A percentile compares a stretch with the other conserved stretches of the same genome.
Evolutionary conservation across 805 yeast species (phyloP).

Genomic region (Yamadazyma laniorum): DNA sequence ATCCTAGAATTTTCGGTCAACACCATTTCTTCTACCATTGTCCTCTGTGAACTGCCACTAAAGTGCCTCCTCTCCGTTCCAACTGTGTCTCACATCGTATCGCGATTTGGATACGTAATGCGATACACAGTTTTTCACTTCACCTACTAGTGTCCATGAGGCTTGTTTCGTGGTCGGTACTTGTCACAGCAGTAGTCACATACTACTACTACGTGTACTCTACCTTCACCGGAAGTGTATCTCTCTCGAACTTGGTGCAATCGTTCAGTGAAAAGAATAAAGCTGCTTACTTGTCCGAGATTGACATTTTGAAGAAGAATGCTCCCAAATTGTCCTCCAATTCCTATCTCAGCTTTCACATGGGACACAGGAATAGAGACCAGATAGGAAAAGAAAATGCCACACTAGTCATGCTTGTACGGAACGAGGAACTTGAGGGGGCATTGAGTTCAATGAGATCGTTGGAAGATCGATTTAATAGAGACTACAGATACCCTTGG

Average conservation of each 20-base stretch:
- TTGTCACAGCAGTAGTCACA: background rate
- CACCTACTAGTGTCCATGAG: too few relatives aligned
- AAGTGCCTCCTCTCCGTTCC: too few relatives aligned
- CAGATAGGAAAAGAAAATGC: conserved; percentile 70
- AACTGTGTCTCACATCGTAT: too few relatives aligned
- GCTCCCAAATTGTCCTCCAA: conserved; percentile 29
- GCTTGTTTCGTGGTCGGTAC: conserved; percentile 12
- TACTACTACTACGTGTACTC: conserved; percentile 5
- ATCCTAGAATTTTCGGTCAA: too few relatives aligned
- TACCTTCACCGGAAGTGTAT: background rate
- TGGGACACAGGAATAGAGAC: conserved; percentile 28
- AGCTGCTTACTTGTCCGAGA: background rate
- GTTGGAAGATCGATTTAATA: conserved; percentile 43
- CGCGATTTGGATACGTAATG: too few relatives aligned
- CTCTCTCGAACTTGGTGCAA: too few relatives aligned
- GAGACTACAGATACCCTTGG: conserved; percentile 42
- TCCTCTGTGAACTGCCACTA: too few relatives aligned
- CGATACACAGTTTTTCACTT: too few relatives aligned
- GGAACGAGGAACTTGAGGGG: conserved; percentile 75
- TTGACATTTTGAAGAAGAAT: conserved; percentile 3
- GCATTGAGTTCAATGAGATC: conserved; percentile 53
- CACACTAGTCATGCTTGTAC: conserved; percentile 79
- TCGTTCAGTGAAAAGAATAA: too few relatives aligned
- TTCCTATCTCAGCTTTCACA: conserved; percentile 22
- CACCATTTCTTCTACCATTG: too few relatives aligned